Conservation (phyloP, 2,329 filamentous ascomycete genomes). For the Beauveria rudraprayagi region DNA sequence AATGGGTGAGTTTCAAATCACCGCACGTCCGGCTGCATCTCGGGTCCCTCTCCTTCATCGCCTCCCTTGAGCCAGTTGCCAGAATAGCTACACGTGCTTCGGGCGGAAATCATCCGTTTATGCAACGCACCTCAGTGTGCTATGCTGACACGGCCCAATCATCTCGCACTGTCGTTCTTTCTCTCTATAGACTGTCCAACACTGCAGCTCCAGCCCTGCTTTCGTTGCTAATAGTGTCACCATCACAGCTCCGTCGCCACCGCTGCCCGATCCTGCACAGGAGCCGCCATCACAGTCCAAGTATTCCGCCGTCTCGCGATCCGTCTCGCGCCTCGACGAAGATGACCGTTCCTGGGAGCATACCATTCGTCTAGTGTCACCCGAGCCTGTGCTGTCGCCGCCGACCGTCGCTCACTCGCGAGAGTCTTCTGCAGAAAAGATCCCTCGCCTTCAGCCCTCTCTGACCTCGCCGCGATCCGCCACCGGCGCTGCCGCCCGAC, state of each 20-base stretch:
- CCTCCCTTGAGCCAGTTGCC: background rate
- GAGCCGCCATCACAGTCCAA: background rate
- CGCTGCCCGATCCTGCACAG: slow-evolving; percentile 4
- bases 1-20: slow-evolving; percentile 9
- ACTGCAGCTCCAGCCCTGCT: background rate
- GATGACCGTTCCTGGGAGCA: slow-evolving; percentile 11
- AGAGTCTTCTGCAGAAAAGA: slow-evolving; percentile 10
- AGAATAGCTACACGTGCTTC: background rate
- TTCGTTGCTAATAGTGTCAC: background rate
- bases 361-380: slow-evolving; percentile 9
- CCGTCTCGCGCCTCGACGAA: slow-evolving; percentile 7
- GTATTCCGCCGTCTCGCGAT: slow-evolving; percentile 6
- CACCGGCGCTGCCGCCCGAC: background rate
- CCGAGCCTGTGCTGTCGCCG: slow-evolving; percentile 5
- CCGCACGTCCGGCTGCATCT: background rate
- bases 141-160: background rate
- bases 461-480: slow-evolving; percentile 10
- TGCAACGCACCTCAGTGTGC: background rate
- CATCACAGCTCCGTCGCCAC: slow-evolving; percentile 9
- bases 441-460: background rate
- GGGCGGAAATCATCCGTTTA: slow-evolving; percentile 1
- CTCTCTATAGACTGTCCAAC: background rate
- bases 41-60: background rate
- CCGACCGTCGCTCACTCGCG: slow-evolving; percentile 7
- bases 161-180: background rate